These are phyloP conservation scores for Ganoderma multipileum DNA, from an alignment of 1,284 basidiomycete genomes.

Conservation along the genomic window DNA sequence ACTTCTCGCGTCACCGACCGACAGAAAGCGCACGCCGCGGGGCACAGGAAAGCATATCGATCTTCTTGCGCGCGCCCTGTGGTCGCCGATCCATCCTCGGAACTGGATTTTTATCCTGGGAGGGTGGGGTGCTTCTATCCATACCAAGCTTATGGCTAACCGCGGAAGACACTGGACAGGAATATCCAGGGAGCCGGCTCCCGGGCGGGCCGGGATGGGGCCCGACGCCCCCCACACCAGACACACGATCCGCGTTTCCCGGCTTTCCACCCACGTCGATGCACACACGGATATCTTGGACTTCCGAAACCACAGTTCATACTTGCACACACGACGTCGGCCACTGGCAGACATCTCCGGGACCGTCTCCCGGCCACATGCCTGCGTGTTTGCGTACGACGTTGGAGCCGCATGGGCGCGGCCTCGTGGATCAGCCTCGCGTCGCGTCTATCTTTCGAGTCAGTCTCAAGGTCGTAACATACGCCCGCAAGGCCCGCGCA, in stretches of 20 bases:
- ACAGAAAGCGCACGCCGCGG: neutral
- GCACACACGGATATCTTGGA: neutral
- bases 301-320: neutral
- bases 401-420: slow-evolving; percentile 1
- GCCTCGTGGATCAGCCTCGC: slow-evolving; percentile 6
- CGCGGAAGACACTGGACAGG: neutral
- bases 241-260: slow-evolving; percentile 1
- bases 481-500: neutral
- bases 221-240: neutral
- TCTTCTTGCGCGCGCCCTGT: neutral
- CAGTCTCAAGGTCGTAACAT: neutral
- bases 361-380: neutral
- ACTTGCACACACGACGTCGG: neutral
- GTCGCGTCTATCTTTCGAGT: neutral
- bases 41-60: neutral
- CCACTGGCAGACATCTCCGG: neutral
- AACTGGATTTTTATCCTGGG: neutral
- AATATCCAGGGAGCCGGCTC: neutral
- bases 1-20: too few relatives aligned
- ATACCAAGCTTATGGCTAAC: neutral
- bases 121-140: neutral
- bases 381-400: neutral
- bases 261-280: neutral
- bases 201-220: neutral
- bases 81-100: neutral